Conservation (phyloP, 2,329 filamentous ascomycete genomes). For the Xylariaceae sp. region DNA sequence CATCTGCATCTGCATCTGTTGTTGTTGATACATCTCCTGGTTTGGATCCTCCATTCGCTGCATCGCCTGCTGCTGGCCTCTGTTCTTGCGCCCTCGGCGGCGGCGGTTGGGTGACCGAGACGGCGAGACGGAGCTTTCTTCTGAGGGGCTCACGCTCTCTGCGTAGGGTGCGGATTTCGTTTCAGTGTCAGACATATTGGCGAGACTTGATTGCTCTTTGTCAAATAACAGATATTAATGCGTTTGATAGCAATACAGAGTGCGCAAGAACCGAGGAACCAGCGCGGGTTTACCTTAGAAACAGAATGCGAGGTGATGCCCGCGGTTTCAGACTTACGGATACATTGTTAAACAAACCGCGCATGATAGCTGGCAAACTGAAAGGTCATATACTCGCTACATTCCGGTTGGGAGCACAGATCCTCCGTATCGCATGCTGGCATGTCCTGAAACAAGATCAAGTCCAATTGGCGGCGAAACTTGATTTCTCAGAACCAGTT, state of each 20-base stretch:
- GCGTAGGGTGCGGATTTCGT: conserved; percentile 18
- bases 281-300: not conserved
- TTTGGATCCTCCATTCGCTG: conserved; percentile 14
- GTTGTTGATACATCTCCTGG: conserved; percentile 9
- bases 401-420: not conserved
- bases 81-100: conserved; percentile 16
- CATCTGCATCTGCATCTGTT: conserved; percentile 12
- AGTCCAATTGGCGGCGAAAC: conserved; percentile 2
- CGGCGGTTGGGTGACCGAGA: conserved; percentile 19
- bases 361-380: not conserved
- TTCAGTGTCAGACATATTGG: conserved; percentile 17
- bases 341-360: too few species aligned
- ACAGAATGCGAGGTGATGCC: too few species aligned
- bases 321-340: too few species aligned
- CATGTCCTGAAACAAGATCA: conserved; percentile 2
- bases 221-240: not conserved
- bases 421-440: not conserved
- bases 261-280: not conserved
- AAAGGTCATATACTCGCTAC: not conserved
- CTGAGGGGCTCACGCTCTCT: conserved; percentile 15
- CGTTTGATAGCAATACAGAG: not conserved
- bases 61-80: conserved; percentile 9
- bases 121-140: conserved; percentile 18
- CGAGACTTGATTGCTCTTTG: not conserved
- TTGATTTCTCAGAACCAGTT: conserved; percentile 6